Evolutionary conservation across 345 rosid genomes (phyloP).

Genomic region (Populus tremula): DNA sequence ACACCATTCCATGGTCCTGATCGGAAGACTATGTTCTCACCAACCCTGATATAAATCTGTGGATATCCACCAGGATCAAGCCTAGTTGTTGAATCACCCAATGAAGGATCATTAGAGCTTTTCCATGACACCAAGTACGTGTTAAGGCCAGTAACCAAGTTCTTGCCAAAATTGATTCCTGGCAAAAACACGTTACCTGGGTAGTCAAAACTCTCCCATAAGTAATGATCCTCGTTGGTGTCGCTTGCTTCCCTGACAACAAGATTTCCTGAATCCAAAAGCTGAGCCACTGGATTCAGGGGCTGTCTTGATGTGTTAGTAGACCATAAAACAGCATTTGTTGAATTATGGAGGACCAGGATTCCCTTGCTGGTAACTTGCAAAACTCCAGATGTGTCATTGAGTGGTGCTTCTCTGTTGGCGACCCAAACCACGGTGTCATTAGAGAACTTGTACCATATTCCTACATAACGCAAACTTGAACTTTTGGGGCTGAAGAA

Average conservation of each 20-base stretch:
- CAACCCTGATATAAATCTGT: slow-evolving; percentile 16
- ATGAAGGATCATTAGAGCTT: slow-evolving; percentile 22
- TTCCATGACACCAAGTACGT: slow-evolving; percentile 16
- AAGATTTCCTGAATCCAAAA: slow-evolving; percentile 29
- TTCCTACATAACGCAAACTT: slow-evolving; percentile 25
- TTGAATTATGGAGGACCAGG: slow-evolving; percentile 1
- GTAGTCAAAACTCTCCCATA: slow-evolving; percentile 26
- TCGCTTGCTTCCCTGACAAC: slow-evolving; percentile 22
- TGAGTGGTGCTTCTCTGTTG: slow-evolving; percentile 23
- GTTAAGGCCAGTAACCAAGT: slow-evolving; percentile 9
- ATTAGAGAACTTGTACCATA: slow-evolving; percentile 29
- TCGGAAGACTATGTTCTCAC: not conserved
- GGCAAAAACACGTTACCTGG: slow-evolving; percentile 1
- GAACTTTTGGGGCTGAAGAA: slow-evolving; percentile 24
- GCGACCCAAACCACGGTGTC: slow-evolving; percentile 30
- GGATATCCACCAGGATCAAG: slow-evolving; percentile 28
- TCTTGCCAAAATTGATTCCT: slow-evolving; percentile 13
- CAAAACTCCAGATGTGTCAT: slow-evolving; percentile 16
- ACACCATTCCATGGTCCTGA: slow-evolving; percentile 40
- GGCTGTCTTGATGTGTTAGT: slow-evolving; percentile 1
- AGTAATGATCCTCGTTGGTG: not conserved
- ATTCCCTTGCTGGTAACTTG: slow-evolving; percentile 12
- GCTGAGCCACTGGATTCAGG: slow-evolving; percentile 17
- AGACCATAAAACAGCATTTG: slow-evolving; percentile 6
- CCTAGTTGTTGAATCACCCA: slow-evolving; percentile 21